phyloP scores from a whole-genome alignment of 306 rosid species.

The Medicago lupulina region DNA sequence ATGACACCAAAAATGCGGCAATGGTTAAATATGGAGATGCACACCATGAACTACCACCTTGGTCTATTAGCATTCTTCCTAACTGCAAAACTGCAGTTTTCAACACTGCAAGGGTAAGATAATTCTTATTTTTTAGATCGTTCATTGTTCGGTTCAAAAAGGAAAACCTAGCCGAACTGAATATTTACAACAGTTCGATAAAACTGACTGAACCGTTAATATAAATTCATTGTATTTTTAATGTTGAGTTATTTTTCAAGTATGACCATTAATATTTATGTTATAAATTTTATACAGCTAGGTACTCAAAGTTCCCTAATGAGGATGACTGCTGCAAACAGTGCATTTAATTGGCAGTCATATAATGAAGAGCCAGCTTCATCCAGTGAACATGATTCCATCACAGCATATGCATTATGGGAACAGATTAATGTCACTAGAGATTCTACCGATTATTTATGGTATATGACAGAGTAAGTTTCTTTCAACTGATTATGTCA shows the following conservation, averaged over 20 bases:
- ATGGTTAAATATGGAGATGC: conserved; percentile 67
- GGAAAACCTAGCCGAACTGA: background rate
- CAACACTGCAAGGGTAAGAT: conserved; percentile 86
- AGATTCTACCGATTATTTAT: conserved; percentile 88
- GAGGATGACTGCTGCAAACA: conserved; percentile 63
- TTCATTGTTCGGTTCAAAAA: background rate
- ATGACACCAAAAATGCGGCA: conserved; percentile 56
- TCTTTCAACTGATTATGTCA: conserved; percentile 22
- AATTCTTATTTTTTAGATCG: background rate
- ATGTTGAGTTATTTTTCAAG: background rate
- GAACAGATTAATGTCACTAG: conserved; percentile 81
- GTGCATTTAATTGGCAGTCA: conserved; percentile 72
- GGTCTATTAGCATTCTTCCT: conserved; percentile 95
- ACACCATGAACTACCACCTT: conserved; percentile 80
- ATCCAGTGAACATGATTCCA: conserved; percentile 53
- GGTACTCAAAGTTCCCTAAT: conserved; percentile 55
- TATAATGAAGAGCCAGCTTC: conserved; percentile 78
- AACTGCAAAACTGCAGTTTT: conserved; percentile 84
- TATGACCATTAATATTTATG: conserved; percentile 23
- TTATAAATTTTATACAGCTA: conserved; percentile 52
- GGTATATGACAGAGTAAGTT: conserved; percentile 99
- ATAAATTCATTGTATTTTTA: background rate
- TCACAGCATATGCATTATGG: conserved; percentile 61
- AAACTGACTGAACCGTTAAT: background rate
- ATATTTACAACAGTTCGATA: background rate